Evolutionary conservation across 768 basidiomycete genomes (phyloP).

Genomic region (Auricularia heimuer): DNA sequence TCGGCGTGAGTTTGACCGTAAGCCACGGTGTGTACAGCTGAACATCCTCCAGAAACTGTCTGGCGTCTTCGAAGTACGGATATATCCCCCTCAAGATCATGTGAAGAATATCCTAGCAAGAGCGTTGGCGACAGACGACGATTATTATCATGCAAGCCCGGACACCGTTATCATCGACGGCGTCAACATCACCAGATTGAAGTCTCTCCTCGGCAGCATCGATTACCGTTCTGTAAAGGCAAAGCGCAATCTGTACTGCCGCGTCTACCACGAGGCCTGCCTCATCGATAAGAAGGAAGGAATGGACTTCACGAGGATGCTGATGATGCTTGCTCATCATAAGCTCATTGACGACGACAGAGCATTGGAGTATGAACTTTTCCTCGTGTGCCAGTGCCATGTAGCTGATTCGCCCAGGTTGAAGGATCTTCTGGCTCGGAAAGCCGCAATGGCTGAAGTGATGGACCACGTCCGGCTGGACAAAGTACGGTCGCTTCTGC

Average conservation of each 20-base stretch:
- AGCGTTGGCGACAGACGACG: conserved; percentile 29
- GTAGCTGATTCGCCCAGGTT: conserved; percentile 38
- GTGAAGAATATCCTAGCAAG: conserved; percentile 47
- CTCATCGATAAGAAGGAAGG: conserved; percentile 66
- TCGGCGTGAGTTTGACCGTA: conserved; percentile 46
- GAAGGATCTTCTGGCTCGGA: conserved; percentile 68
- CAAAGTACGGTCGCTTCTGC: conserved; percentile 69
- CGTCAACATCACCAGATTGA: conserved; percentile 56
- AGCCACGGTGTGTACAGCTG: background rate
- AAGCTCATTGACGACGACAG: conserved; percentile 85
- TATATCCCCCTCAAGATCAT: conserved; percentile 66
- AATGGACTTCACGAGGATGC: conserved; percentile 86
- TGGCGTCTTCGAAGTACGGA: conserved; percentile 80
- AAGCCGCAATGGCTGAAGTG: conserved; percentile 69
- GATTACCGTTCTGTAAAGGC: conserved; percentile 55
- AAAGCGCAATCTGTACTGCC: conserved; percentile 59
- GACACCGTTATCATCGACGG: conserved; percentile 32
- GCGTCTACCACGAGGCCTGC: conserved; percentile 79
- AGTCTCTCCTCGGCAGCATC: conserved; percentile 47
- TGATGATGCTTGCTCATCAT: conserved; percentile 79
- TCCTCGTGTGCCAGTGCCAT: background rate
- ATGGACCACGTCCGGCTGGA: conserved; percentile 79
- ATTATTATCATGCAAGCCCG: conserved; percentile 23
- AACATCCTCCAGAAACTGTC: conserved; percentile 50
- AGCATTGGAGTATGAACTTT: conserved; percentile 61